Evolutionary conservation across 225 moss, liverwort and hornwort species (phyloP), one percentile per base, ranked within the genome.

Genomic region (Marchantia polymorpha): DNA sequence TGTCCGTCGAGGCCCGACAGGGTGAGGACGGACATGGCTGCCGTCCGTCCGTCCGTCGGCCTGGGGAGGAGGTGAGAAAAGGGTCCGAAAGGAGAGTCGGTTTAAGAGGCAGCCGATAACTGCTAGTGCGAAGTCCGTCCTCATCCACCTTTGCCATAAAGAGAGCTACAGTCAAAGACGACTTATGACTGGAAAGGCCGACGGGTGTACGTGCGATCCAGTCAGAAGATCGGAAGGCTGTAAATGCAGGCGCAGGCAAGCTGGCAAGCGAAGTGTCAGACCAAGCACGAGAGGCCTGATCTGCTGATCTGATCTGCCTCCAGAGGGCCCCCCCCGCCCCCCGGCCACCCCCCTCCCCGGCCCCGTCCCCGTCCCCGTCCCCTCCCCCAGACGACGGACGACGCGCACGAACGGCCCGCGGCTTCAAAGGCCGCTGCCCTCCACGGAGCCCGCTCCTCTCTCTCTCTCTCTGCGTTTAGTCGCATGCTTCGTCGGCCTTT

Each of bases 201-300:
- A 30, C 19, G 66, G 12, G 25, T 30, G 29, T 66, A 66, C 66
- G 66, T 66, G 66, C 66, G 66, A 66, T 66, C 66, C 66, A 26
- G 66, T 66, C 66, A 66, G 27, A 27, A 27, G 26, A 66, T 66
- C 66, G 66, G 66, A 66, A 66, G 66, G 66, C 66, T 66, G 66
- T 66, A 66, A 66, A 66, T 26, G 30, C 66, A 66, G 29, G n/a
- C n/a, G n/a, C 16, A 29, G 29, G 66, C 27, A 27, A 66, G 66
- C 66, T 66, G 66, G 66, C 66, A 66, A 27, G 9, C 27, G 66
- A 27, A 66, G 60, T 66, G 66, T 66, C 66, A 66, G 66, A 29
- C 66, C 26, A 29, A 66, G 66, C 66, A 66, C 66, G 66, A 61
- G 60, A 61, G 60, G 60, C 14, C 60, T 61, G 60, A 61, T n/a